These are phyloP conservation scores for Nothophoma quercina DNA, from an alignment of 2,329 filamentous ascomycete species.

Conservation along the genomic window DNA sequence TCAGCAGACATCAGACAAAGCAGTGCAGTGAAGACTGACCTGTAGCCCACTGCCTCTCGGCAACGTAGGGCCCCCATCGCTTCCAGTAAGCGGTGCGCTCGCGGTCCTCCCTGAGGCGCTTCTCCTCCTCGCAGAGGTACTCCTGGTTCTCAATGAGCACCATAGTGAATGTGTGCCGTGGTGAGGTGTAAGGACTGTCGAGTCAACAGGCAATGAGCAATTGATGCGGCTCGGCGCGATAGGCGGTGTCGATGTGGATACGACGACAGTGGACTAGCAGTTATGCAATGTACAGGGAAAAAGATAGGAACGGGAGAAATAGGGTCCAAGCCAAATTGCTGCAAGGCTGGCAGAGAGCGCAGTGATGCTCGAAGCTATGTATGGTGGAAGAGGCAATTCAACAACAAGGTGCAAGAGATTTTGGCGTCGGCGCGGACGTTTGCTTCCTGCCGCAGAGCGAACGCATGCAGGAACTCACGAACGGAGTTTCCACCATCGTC, in stretches of 20 bases:
- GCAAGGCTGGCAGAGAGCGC: conserved; percentile 7
- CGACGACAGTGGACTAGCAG: conserved; percentile 31
- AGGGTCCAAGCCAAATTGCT: conserved; percentile 8
- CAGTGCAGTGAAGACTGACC: conserved; percentile 60
- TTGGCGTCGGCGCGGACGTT: conserved; percentile 28
- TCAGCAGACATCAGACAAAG: conserved; percentile 34
- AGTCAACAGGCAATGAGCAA: conserved; percentile 18
- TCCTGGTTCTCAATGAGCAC: conserved; percentile 89
- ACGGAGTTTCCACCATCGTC: conserved; percentile 30
- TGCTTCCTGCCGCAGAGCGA: conserved; percentile 23
- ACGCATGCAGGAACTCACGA: conserved; percentile 46
- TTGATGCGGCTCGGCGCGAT: conserved; percentile 25
- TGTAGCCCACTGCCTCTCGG: conserved; percentile 95
- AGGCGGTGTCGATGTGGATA: conserved; percentile 33
- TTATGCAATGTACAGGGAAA: conserved; percentile 25
- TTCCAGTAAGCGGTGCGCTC: conserved; percentile 94
- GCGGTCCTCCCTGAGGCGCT: conserved; percentile 84
- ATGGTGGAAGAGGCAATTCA: conserved; percentile 20
- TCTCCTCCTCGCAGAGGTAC: conserved; percentile 89
- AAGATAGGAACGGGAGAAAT: conserved; percentile 19
- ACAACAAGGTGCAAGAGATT: conserved; percentile 20
- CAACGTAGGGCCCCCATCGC: conserved; percentile 94
- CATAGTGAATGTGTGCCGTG: conserved; percentile 62
- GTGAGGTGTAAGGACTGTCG: conserved; percentile 10
- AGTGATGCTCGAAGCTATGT: conserved; percentile 13